Conservation (phyloP, 306 rosid species). For the Abrus pulchellus region DNA sequence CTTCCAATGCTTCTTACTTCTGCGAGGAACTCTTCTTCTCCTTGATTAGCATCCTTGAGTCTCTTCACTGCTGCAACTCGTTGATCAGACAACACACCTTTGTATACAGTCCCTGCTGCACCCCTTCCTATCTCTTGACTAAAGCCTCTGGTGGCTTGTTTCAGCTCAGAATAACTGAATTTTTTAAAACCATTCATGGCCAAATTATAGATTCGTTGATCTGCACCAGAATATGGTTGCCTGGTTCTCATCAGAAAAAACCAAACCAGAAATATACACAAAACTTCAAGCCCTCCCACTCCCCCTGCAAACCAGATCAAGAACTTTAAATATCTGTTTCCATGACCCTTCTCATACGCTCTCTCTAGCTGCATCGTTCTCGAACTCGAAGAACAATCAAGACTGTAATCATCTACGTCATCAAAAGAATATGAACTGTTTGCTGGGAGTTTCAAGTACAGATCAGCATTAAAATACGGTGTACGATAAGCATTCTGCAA, state of each 20-base stretch:
- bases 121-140: slow-evolving; percentile 71
- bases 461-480: slow-evolving; percentile 49
- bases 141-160: slow-evolving; percentile 60
- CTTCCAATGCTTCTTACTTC: slow-evolving; percentile 71
- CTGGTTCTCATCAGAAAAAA: slow-evolving; percentile 35
- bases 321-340: slow-evolving; percentile 37
- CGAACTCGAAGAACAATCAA: slow-evolving; percentile 35
- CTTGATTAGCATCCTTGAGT: slow-evolving; percentile 56
- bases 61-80: slow-evolving; percentile 63
- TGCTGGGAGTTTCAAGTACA: slow-evolving; percentile 56
- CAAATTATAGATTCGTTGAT: slow-evolving; percentile 45
- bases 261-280: slow-evolving; percentile 54
- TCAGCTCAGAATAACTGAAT: slow-evolving; percentile 61
- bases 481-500: slow-evolving; percentile 59
- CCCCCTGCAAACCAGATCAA: slow-evolving; percentile 58
- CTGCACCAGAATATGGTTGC: slow-evolving; percentile 1
- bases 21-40: slow-evolving; percentile 67
- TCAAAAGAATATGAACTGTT: slow-evolving; percentile 11
- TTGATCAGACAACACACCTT: slow-evolving; percentile 54
- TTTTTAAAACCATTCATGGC: slow-evolving; percentile 58
- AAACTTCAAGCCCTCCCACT: slow-evolving; percentile 59
- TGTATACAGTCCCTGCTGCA: slow-evolving; percentile 63
- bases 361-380: slow-evolving; percentile 19
- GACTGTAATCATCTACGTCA: not conserved
- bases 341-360: slow-evolving; percentile 28